These are phyloP conservation scores for Populus hybrid DNA, from an alignment of 441 rosid species.

Conservation along the genomic window DNA sequence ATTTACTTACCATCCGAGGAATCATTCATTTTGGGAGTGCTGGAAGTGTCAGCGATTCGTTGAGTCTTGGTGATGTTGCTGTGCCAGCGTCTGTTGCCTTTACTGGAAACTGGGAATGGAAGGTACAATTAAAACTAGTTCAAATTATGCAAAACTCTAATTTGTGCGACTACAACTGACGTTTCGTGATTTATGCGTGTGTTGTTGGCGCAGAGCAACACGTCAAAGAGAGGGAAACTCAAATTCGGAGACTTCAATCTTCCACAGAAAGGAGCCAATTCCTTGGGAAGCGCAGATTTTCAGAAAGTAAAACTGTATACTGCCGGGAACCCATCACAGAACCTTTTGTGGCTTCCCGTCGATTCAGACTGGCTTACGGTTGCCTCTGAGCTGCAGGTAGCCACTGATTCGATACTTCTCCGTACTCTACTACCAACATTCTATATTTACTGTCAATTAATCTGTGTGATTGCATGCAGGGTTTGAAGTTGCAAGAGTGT, in stretches of 20 bases:
- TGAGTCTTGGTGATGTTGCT: constrained; percentile 27
- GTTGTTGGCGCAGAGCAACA: not conserved
- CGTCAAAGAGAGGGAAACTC: not conserved
- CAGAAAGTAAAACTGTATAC: not conserved
- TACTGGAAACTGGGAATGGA: constrained; percentile 28
- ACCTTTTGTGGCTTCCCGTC: not conserved
- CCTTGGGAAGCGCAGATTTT: not conserved
- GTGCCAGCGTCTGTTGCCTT: constrained; percentile 23
- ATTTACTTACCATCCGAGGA: constrained; percentile 20
- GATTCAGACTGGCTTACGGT: not conserved
- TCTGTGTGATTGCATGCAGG: not conserved
- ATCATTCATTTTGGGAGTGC: constrained; percentile 30
- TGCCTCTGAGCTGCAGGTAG: constrained; percentile 4
- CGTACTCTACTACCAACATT: no score
- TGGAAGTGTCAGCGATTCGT: constrained; percentile 20
- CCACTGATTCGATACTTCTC: no score
- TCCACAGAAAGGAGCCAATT: not conserved
- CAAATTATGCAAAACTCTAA: no score
- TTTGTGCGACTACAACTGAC: no score
- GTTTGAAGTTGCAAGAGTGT: not conserved
- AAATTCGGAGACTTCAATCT: constrained; percentile 4
- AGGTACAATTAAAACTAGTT: constrained; percentile 10
- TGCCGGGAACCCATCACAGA: not conserved
- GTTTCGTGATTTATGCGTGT: no score
- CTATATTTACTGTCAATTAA: no score